Evolutionary conservation across 257 asterid species (phyloP).

Genomic region (Craterostigma plantagineum): DNA sequence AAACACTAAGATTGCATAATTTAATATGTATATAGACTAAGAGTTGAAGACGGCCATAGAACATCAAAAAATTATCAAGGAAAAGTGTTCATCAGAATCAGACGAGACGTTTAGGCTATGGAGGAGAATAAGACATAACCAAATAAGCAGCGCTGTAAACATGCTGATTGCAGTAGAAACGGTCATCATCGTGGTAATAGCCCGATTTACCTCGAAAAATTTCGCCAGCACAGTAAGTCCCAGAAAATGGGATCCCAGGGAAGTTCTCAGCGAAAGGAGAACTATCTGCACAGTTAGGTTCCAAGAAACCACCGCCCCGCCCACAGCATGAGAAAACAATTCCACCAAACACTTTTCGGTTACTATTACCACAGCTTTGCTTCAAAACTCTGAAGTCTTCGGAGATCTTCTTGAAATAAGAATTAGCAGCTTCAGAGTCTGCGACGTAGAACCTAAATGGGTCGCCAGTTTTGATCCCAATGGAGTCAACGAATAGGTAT

Average conservation of each 20-base stretch:
- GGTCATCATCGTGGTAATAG: slow-evolving; percentile 21
- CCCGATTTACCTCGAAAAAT: slow-evolving; percentile 29
- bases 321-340: slow-evolving; percentile 60
- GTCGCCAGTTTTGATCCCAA: slow-evolving; percentile 58
- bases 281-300: slow-evolving; percentile 29
- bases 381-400: slow-evolving; percentile 23
- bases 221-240: slow-evolving; percentile 68
- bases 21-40: no score
- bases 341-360: slow-evolving; percentile 48
- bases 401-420: slow-evolving; percentile 22
- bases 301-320: slow-evolving; percentile 49
- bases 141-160: slow-evolving; percentile 42
- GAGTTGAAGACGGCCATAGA: no score
- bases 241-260: slow-evolving; percentile 49
- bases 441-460: slow-evolving; percentile 41
- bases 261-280: slow-evolving; percentile 46
- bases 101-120: not conserved
- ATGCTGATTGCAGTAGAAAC: slow-evolving; percentile 28
- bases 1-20: no score
- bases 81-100: no score
- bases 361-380: slow-evolving; percentile 14
- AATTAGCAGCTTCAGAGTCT: slow-evolving; percentile 30
- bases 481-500: slow-evolving; percentile 40
- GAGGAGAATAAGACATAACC: slow-evolving; percentile 40
- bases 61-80: no score